phyloP scores from a whole-genome alignment of 2,329 filamentous ascomycete genomes.

The Monilinia aucupariae region DNA sequence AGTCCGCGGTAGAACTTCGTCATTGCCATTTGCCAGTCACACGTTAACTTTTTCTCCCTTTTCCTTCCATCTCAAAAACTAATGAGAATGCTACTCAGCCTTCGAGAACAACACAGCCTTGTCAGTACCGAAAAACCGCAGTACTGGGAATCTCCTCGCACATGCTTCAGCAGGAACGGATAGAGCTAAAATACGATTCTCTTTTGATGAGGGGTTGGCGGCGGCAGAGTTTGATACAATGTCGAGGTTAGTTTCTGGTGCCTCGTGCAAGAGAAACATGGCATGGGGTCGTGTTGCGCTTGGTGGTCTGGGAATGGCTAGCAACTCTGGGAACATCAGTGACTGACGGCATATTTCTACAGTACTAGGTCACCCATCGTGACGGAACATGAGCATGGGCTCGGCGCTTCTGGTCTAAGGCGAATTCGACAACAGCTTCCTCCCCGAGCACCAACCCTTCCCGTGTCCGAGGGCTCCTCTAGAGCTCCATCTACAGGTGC shows the following conservation, averaged over 20 bases:
- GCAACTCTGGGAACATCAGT: not conserved
- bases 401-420: slow-evolving; percentile 79
- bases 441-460: slow-evolving; percentile 59
- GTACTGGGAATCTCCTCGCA: slow-evolving; percentile 53
- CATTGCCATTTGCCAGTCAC: not conserved
- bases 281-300: slow-evolving; percentile 4
- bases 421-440: slow-evolving; percentile 86
- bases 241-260: slow-evolving; percentile 57
- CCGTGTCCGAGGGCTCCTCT: slow-evolving; percentile 59
- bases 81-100: slow-evolving; percentile 22
- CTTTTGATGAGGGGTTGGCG: slow-evolving; percentile 63
- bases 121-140: slow-evolving; percentile 57
- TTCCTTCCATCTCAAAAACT: slow-evolving; percentile 15
- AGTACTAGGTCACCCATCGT: slow-evolving; percentile 68
- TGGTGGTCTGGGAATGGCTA: not conserved
- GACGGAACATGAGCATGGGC: slow-evolving; percentile 79
- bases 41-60: slow-evolving; percentile 1
- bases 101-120: slow-evolving; percentile 28
- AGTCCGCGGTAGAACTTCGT: not conserved
- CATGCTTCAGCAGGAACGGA: slow-evolving; percentile 44
- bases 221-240: slow-evolving; percentile 61
- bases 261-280: not conserved
- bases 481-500: slow-evolving; percentile 54
- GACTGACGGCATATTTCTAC: slow-evolving; percentile 27
- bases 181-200: slow-evolving; percentile 58